Base-by-base conservation (phyloP, 208 protist genomes). In the Crithidia expoeki region DNA sequence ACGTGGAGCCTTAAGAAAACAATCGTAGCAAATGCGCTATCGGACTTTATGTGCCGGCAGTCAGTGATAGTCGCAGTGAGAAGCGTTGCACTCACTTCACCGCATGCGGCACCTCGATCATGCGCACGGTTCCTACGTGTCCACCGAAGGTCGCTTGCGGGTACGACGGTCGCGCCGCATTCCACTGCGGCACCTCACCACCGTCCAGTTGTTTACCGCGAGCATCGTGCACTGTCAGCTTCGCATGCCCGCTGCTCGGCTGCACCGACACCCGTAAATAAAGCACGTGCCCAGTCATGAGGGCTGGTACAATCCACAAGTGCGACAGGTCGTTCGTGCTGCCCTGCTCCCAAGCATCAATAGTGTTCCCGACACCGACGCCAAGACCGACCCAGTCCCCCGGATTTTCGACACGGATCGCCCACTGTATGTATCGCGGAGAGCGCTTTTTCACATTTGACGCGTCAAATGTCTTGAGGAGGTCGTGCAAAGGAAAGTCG, bases 331-430 rank as follows among this genome's bases (percentile, higher is more conserved):
- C 91, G 42, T 88, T 90, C 2, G 66, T 78, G 33, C 78, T 62
- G 51, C 73, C 80, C 17, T 67, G 73, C 42, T 81, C 68, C 84
- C 84, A 93, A 14, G 80, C 66, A 2, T 89, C 72, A 21, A 90
- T 83, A 16, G 78, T 82, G 33, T 71, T 77, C 42, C 91, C 91
- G 28, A 96, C 91, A 21, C 91, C 91, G 10, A 94, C 91, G 27
- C 91, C 91, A 60, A 96, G 81, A 53, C 88, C 91, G 0, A 96
- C 88, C 91, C 91, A 96, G 56, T 94, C 88, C 10, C 91, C 91
- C 0, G 86, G 80, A 38, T 96, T 85, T 12, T 93, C 85, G 6
- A 96, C 71, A 9, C 83, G 80, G 42, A 96, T 65, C 12, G 81
- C 52, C 86, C 88, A 96, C 74, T 93, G 81, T 11, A 80, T 59